Evolutionary conservation across 1,284 basidiomycete genomes (phyloP), one percentile per base, ranked within the genome.

Genomic region (Ustilago tritici): DNA sequence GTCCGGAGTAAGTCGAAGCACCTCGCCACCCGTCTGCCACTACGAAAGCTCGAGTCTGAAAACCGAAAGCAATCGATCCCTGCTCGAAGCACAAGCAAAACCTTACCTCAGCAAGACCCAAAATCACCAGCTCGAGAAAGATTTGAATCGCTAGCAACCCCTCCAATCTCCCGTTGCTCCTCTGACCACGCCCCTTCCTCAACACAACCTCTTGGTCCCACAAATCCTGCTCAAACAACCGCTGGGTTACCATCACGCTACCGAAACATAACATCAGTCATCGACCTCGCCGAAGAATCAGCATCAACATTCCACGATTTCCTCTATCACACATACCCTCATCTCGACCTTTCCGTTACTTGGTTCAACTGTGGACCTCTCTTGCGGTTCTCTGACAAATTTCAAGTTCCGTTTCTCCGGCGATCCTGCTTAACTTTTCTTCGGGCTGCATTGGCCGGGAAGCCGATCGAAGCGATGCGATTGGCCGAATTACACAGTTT

Each of bases 391-490:
- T 62, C 67, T 3, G 81, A 81, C 65, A 82, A 82, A 47, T 80
- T 76, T 43, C 74, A 76, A 31, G 79, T 82, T 4, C 66, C 76
- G 8, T 70, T 60, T 35, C 56, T 82, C n/a, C 75, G 68, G 7
- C 53, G 68, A 12, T 50, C 62, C 2, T 79, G 77, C 56, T 38
- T 69, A 4, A 56, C 47, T 19, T 82, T 81, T 40, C 50, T 82
- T 3, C 65, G 70, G 3, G 73, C 72, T 5, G 65, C 81, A 7
- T 52, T 81, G n/a, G 78, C 81, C 0, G 81, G 80, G 0, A 53
- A 76, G 10, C 80, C 81, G 23, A 82, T 82, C 36, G 74, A 80
- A 32, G 81, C 81, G n/a, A 81, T 82, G 80, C 63, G 73, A 0
- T 53, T 82, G 0, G 77, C 74, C 0, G 81, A 81, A 32, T 47